phyloP scores from a whole-genome alignment of 257 asterid genomes.

The Fraxinus pennsylvanica region DNA sequence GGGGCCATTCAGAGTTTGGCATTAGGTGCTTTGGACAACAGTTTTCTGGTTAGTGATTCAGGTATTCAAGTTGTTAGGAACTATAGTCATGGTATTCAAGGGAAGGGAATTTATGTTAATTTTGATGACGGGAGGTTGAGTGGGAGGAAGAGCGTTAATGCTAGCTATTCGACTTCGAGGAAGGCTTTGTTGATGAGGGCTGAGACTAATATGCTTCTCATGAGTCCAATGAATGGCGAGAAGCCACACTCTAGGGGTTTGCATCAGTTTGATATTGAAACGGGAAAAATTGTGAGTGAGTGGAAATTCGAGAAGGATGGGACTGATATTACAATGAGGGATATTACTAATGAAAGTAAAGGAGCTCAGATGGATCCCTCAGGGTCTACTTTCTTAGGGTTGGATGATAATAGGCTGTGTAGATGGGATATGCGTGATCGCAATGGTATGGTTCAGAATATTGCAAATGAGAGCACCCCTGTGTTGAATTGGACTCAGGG shows the following conservation, averaged over 20 bases:
- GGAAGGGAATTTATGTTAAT: slow-evolving; percentile 80
- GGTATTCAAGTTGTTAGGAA: slow-evolving; percentile 91
- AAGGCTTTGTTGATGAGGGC: slow-evolving; percentile 88
- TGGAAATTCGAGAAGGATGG: slow-evolving; percentile 99
- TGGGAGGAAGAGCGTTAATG: slow-evolving; percentile 31
- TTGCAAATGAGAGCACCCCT: slow-evolving; percentile 74
- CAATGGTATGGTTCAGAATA: slow-evolving; percentile 72
- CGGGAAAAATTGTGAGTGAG: slow-evolving; percentile 78
- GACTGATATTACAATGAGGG: slow-evolving; percentile 84
- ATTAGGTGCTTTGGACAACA: slow-evolving; percentile 88
- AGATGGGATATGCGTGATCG: slow-evolving; percentile 99
- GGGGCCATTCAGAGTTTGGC: slow-evolving; percentile 86
- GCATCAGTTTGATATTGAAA: slow-evolving; percentile 92
- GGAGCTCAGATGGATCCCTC: slow-evolving; percentile 96
- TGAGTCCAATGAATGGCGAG: slow-evolving; percentile 73
- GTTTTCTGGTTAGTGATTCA: slow-evolving; percentile 78
- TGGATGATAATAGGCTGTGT: slow-evolving; percentile 88
- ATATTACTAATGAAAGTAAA: slow-evolving; percentile 79
- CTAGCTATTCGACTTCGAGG: slow-evolving; percentile 63
- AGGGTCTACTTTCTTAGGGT: slow-evolving; percentile 88
- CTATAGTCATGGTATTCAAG: slow-evolving; percentile 83
- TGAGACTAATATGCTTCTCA: slow-evolving; percentile 93
- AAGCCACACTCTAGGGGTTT: slow-evolving; percentile 73
- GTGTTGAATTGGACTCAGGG: slow-evolving; percentile 98
- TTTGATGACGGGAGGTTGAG: slow-evolving; percentile 55